phyloP scores from a whole-genome alignment of 306 rosid genomes.

The Citrullus colocynthis region DNA sequence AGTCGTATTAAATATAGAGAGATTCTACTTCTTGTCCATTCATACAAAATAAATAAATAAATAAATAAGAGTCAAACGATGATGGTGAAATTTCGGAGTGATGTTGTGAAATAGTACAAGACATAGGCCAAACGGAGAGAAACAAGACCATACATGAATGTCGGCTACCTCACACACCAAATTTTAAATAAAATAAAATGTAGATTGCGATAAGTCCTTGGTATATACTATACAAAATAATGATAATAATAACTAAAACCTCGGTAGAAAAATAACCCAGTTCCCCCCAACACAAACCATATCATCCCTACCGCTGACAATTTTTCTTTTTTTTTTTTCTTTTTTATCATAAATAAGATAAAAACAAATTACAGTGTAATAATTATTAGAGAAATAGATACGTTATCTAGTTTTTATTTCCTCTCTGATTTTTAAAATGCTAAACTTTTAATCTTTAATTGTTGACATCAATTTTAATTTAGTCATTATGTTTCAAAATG shows the following conservation, averaged over 20 bases:
- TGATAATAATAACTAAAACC: background rate
- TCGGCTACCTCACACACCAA: slow-evolving; percentile 24
- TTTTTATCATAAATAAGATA: too few relatives aligned
- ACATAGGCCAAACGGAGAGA: slow-evolving; percentile 7
- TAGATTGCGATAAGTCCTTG: background rate
- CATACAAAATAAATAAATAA: background rate
- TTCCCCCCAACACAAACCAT: background rate
- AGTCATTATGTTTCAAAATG: too few relatives aligned
- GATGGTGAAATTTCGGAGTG: slow-evolving; percentile 3
- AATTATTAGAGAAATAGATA: too few relatives aligned
- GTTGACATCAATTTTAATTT: too few relatives aligned
- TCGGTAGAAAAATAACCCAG: background rate
- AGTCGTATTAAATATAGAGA: background rate
- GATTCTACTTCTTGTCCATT: background rate
- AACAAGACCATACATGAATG: slow-evolving; percentile 21
- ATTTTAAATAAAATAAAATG: slow-evolving; percentile 8
- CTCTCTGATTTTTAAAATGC: too few relatives aligned
- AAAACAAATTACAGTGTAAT: too few relatives aligned
- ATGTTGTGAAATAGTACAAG: background rate
- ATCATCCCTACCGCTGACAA: background rate
- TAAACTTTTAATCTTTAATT: too few relatives aligned
- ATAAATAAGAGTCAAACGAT: background rate
- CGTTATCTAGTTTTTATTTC: too few relatives aligned
- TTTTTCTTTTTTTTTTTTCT: too few relatives aligned
- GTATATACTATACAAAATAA: background rate